Conservation (phyloP, 257 asterid genomes). For the Parsonsia alboflavescens region DNA sequence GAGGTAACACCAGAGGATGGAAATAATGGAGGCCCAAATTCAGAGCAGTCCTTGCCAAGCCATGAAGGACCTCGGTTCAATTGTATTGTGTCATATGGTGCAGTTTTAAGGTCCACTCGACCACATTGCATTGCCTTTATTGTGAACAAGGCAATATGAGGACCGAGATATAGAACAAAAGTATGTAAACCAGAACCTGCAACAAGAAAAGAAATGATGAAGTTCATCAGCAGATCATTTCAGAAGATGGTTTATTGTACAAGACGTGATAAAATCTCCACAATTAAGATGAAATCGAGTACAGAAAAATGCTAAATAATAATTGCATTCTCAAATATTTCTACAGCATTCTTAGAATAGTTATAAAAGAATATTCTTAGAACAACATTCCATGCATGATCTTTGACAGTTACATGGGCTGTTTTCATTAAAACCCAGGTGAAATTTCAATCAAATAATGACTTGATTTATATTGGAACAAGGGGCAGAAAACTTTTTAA, state of each 20-base stretch:
- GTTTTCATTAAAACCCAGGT: not conserved
- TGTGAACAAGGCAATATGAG: slow-evolving; percentile 86
- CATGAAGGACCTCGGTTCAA: slow-evolving; percentile 64
- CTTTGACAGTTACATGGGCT: not conserved
- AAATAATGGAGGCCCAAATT: slow-evolving; percentile 71
- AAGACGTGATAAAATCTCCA: not conserved
- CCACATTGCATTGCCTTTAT: slow-evolving; percentile 85
- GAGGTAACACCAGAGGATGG: slow-evolving; percentile 45
- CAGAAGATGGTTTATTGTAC: not conserved
- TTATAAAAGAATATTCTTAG: not conserved
- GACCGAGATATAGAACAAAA: slow-evolving; percentile 89
- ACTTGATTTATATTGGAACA: not conserved
- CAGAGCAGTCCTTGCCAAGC: slow-evolving; percentile 81
- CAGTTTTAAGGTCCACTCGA: slow-evolving; percentile 76
- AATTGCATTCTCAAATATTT: not conserved
- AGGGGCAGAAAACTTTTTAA: not conserved
- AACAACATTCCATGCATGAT: not conserved
- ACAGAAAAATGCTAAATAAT: not conserved
- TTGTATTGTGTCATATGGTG: slow-evolving; percentile 91
- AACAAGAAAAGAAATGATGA: slow-evolving; percentile 8
- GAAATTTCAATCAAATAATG: not conserved
- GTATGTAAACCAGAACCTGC: slow-evolving; percentile 96
- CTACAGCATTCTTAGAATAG: not conserved
- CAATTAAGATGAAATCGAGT: not conserved
- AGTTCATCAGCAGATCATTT: not conserved